A percentile compares a stretch with the other conserved stretches of the same genome.
Conservation (phyloP, 257 asterid species). For the Ballota nigra region DNA sequence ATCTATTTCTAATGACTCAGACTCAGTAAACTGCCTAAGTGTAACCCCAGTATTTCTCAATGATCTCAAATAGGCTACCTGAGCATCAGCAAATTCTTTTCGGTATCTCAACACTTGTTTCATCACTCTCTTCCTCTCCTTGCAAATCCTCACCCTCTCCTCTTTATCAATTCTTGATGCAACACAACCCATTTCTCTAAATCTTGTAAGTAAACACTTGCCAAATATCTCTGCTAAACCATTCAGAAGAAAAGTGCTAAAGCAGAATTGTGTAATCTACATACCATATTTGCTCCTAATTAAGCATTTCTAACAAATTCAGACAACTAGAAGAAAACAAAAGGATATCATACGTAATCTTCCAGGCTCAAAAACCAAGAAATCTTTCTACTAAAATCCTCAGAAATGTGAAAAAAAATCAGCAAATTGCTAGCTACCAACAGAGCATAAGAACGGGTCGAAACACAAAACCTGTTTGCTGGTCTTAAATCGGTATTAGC, state of each 20-base stretch:
- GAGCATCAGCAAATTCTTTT: conserved; percentile 74
- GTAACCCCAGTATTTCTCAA: conserved; percentile 76
- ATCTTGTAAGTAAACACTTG: background rate
- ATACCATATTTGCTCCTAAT: background rate
- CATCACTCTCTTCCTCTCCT: conserved; percentile 73
- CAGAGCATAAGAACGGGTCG: background rate
- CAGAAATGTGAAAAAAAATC: conserved; percentile 14
- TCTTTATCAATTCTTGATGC: conserved; percentile 67
- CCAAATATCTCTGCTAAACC: background rate
- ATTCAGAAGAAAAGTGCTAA: background rate
- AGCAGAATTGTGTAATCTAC: background rate
- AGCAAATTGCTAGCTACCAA: conserved; percentile 8
- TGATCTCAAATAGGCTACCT: conserved; percentile 66
- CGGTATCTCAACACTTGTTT: conserved; percentile 53
- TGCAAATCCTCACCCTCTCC: conserved; percentile 70
- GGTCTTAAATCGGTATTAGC: conserved; percentile 12
- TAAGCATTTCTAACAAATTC: conserved; percentile 11
- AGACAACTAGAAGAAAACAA: conserved; percentile 19
- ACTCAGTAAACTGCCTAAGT: conserved; percentile 82
- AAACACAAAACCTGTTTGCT: background rate
- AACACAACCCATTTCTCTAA: conserved; percentile 68
- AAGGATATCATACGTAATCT: background rate
- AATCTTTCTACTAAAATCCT: background rate
- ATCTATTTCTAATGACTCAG: conserved; percentile 69
- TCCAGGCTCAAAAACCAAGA: conserved; percentile 23